Evolutionary conservation across 768 basidiomycete species (phyloP).

Genomic region (Suillus placidus): DNA sequence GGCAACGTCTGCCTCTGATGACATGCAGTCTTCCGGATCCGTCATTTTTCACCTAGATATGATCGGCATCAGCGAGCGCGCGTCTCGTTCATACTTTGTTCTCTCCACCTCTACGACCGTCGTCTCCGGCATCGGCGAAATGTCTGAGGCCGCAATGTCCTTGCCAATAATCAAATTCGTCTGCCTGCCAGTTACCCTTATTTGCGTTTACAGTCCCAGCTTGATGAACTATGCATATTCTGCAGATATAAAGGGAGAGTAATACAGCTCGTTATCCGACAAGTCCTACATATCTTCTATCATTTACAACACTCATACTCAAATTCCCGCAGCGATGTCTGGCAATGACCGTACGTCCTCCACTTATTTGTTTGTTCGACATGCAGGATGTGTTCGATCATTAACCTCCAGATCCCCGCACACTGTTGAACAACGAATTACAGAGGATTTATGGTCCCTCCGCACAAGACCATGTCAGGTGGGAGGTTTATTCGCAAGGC

Average conservation of each 20-base stretch:
- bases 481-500: neutral
- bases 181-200: neutral
- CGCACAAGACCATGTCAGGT: neutral
- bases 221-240: neutral
- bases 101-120: neutral
- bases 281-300: neutral
- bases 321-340: neutral
- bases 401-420: neutral
- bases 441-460: neutral
- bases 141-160: neutral
- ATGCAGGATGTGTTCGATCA: neutral
- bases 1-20: neutral
- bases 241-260: neutral
- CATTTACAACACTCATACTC: neutral
- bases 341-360: neutral
- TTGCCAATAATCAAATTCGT: neutral
- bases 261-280: neutral
- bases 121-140: neutral
- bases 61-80: neutral
- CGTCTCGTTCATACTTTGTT: neutral
- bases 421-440: neutral
- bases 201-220: neutral
- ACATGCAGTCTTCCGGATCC: neutral
- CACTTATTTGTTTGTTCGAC: neutral
- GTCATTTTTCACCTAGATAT: neutral